A percentile compares a stretch with the other conserved stretches of the same genome.
Evolutionary conservation across 129 eudicot genomes (phyloP).

Genomic region (Artemisia annua): DNA sequence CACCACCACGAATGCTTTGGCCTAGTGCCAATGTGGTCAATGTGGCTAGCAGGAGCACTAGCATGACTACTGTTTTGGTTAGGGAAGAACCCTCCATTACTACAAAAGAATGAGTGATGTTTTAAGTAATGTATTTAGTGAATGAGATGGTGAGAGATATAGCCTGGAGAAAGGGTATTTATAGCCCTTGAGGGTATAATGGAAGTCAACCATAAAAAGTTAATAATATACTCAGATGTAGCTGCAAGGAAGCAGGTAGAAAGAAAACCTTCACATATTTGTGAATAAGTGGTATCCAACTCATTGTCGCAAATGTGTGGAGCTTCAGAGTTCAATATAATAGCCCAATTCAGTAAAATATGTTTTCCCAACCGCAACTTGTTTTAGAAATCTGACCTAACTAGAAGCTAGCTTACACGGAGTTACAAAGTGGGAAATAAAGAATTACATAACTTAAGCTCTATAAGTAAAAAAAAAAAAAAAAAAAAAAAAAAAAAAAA

Average conservation of each 20-base stretch:
- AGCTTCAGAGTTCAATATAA: too few relatives aligned
- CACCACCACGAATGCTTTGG: slow-evolving; percentile 16
- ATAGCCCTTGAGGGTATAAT: neutral
- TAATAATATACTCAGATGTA: neutral
- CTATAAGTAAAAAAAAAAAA: too few relatives aligned
- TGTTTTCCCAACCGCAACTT: too few relatives aligned
- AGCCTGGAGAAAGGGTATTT: slow-evolving; percentile 20
- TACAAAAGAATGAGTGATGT: neutral
- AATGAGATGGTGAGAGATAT: too few relatives aligned
- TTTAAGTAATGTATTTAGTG: neutral
- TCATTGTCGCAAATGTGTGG: neutral
- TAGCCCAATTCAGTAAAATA: too few relatives aligned
- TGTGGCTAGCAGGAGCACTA: slow-evolving; percentile 9
- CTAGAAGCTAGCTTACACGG: too few relatives aligned
- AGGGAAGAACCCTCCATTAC: slow-evolving; percentile 1
- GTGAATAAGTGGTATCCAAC: neutral
- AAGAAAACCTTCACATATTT: neutral
- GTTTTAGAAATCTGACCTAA: too few relatives aligned
- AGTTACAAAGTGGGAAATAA: too few relatives aligned
- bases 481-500: too few relatives aligned
- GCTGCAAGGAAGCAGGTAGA: neutral
- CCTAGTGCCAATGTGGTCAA: slow-evolving; percentile 33
- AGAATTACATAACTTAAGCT: too few relatives aligned
- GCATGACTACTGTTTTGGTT: neutral
- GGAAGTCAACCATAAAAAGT: neutral